Evolutionary conservation across 805 yeast genomes (phyloP), one percentile per base, ranked within the genome.

Genomic region (Spathaspora passalidarum): DNA sequence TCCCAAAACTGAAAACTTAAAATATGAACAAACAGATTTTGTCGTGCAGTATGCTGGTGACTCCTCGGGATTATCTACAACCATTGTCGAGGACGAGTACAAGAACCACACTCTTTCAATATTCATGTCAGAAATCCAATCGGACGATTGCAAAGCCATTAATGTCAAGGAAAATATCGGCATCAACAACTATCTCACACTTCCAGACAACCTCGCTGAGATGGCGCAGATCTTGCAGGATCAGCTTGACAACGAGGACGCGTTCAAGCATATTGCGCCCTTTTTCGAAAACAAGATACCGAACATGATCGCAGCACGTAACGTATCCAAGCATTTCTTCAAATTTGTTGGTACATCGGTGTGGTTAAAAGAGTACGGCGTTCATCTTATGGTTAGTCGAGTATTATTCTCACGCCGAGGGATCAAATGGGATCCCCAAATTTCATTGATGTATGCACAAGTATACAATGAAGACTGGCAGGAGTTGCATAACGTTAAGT

Each of bases 341-440:
- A 55, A 60, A 37, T 59, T 66, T 44, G 63, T 64, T 2, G 70
- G 70, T 1, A 55, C 68, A 6, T 57, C 66, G 2, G 66, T 63
- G 1, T 65, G 62, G 62, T 48, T 66, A 13, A 52, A 60, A 42
- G 60, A 63, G n/a, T 63, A 61, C 38, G 62, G 67, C 3, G 60
- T 65, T 6, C 67, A 66, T 47, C 55, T 56, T 10, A 59, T 61
- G 63, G 57, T 63, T 4, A 59, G 67, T 21, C 48, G 72, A 44
- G 44, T 66, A 7, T 49, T 62, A 11, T 65, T 51, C 46, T 49
- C 59, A 14, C 57, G 60, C 4, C 17, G 44, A 10, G 61, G 60
- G 5, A 44, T 34, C 5, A 58, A 59, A 40, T 54, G 62, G 43
- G 46, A 49, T 20, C 69, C 69, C 26, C 49, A 50, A 29, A 41